phyloP scores from a whole-genome alignment of 2,329 filamentous ascomycete species.

The Aureobasidium leucospermi region DNA sequence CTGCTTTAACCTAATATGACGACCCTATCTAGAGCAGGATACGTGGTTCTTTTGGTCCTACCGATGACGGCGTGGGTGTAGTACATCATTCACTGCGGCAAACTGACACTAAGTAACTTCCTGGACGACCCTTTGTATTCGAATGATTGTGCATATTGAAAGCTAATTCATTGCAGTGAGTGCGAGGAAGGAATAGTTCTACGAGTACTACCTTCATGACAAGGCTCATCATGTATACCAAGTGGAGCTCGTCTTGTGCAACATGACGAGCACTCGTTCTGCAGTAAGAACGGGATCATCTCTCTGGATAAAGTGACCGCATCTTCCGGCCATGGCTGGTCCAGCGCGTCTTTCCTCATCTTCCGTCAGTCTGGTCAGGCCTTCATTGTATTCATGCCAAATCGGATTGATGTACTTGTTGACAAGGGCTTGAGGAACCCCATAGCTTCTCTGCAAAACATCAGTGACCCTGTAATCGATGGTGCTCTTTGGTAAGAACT shows the following conservation, averaged over 20 bases:
- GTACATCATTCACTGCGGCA: too few species aligned
- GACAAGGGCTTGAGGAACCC: conserved; percentile 27
- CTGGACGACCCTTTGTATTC: too few species aligned
- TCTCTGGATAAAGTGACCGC: conserved; percentile 50
- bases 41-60: too few species aligned
- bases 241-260: background rate
- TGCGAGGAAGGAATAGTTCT: too few species aligned
- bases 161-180: too few species aligned
- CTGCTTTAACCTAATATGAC: too few species aligned
- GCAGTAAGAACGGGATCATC: conserved; percentile 45
- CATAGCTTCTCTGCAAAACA: background rate
- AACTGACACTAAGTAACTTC: too few species aligned
- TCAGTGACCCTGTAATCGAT: background rate
- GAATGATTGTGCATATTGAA: too few species aligned
- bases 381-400: conserved; percentile 50
- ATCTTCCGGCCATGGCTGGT: conserved; percentile 40
- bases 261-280: background rate
- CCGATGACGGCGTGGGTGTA: too few species aligned
- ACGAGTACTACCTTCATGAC: too few species aligned
- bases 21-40: too few species aligned
- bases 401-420: conserved; percentile 47
- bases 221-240: too few species aligned
- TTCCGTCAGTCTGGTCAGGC: conserved; percentile 38
- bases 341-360: conserved; percentile 34
- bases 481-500: background rate